Percentiles rank a stretch among this genome's conserved stretches.
These are phyloP conservation scores for Lecanicillium sp. DNA, from an alignment of 2,329 filamentous ascomycete genomes.

Conservation along the genomic window DNA sequence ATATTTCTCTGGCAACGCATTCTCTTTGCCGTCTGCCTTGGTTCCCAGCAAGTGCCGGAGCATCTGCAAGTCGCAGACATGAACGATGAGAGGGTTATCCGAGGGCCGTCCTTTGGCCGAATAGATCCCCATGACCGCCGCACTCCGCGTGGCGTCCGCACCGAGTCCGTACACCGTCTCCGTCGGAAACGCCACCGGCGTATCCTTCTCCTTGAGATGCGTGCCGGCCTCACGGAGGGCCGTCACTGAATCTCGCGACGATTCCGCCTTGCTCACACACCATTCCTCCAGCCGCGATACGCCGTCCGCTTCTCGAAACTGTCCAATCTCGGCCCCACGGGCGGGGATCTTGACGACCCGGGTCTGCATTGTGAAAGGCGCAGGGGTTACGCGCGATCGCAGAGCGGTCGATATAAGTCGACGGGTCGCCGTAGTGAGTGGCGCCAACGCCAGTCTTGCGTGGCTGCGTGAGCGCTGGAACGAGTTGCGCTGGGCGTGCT, in stretches of 20 bases:
- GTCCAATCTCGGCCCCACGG: constrained; percentile 26
- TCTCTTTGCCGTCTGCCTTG: constrained; percentile 21
- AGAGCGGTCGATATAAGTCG: constrained; percentile 15
- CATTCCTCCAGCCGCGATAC: constrained; percentile 35
- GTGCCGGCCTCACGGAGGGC: constrained; percentile 59
- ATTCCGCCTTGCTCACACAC: constrained; percentile 28
- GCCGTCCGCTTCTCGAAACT: constrained; percentile 25
- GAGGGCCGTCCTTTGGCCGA: constrained; percentile 81
- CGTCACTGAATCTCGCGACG: constrained; percentile 25
- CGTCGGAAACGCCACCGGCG: constrained; percentile 89
- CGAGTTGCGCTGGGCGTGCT: too few species aligned
- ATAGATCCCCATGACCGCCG: constrained; percentile 86
- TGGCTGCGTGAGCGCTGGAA: too few species aligned
- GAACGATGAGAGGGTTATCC: constrained; percentile 93
- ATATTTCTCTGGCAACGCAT: constrained; percentile 67
- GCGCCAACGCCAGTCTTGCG: constrained; percentile 12
- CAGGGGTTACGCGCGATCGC: constrained; percentile 1
- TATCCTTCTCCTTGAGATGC: constrained; percentile 57
- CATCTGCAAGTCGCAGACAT: constrained; percentile 77
- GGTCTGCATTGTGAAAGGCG: constrained; percentile 32
- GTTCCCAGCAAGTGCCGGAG: constrained; percentile 54
- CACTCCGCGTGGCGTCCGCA: constrained; percentile 85
- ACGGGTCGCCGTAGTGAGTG: background rate
- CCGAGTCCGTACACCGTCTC: constrained; percentile 97
- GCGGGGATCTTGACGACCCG: constrained; percentile 31